Percentiles rank a stretch among this genome's conserved stretches.
Conservation (phyloP, 805 yeast species). For the Wilhelminamyces savonicus region DNA sequence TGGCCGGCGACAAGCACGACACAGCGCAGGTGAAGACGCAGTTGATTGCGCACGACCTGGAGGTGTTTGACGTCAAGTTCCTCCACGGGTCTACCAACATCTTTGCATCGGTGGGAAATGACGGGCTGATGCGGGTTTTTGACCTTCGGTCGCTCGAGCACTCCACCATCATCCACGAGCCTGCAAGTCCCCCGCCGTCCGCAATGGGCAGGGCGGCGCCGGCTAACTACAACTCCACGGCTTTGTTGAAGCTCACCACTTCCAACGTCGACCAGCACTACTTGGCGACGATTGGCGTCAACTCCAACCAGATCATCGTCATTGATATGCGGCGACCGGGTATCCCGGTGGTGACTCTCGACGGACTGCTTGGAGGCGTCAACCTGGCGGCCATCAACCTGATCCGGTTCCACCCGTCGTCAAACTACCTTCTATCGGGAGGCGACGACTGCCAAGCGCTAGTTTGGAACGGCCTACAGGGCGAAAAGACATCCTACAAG, state of each 20-base stretch:
- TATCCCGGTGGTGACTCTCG: conserved; percentile 61
- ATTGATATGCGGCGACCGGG: conserved; percentile 89
- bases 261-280: conserved; percentile 77
- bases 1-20: conserved; percentile 15
- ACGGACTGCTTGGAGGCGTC: conserved; percentile 42
- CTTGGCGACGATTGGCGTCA: conserved; percentile 74
- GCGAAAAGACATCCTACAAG: background rate
- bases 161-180: conserved; percentile 91
- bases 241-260: conserved; percentile 70
- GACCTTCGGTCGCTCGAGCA: conserved; percentile 87
- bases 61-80: conserved; percentile 89
- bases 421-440: conserved; percentile 56
- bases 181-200: conserved; percentile 18
- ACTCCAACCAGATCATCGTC: conserved; percentile 57
- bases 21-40: conserved; percentile 79
- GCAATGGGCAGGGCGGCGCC: background rate
- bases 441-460: conserved; percentile 70
- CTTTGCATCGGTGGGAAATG: conserved; percentile 91
- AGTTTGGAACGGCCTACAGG: conserved; percentile 40
- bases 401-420: conserved; percentile 79
- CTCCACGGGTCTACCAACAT: conserved; percentile 66
- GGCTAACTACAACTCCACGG: conserved; percentile 31
- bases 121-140: conserved; percentile 89
- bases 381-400: conserved; percentile 66
- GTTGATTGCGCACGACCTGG: conserved; percentile 92